phyloP scores from a whole-genome alignment of 805 yeast species.

The Zygosaccharomyces kombuchaensis region DNA sequence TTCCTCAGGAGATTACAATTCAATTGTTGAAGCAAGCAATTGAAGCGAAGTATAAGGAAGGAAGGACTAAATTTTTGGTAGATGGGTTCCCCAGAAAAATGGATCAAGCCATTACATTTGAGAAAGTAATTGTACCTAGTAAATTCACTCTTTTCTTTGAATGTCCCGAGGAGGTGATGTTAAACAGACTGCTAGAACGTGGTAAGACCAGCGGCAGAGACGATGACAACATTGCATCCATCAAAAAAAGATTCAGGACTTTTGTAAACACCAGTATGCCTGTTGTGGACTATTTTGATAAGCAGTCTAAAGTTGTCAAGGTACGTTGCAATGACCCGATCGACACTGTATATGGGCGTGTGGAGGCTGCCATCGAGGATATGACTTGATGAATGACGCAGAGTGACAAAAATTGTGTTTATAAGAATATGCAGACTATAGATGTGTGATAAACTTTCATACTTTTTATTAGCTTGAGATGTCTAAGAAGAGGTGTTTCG shows the following conservation, averaged over 20 bases:
- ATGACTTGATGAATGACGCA: conserved; percentile 12
- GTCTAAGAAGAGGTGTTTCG: too few species aligned
- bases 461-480: neutral
- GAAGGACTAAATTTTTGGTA: conserved; percentile 59
- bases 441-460: neutral
- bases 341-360: conserved; percentile 68
- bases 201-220: conserved; percentile 93
- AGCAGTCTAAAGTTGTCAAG: conserved; percentile 69
- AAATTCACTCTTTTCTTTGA: conserved; percentile 71
- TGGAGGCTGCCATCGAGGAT: conserved; percentile 58
- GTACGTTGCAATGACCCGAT: conserved; percentile 77
- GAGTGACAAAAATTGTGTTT: neutral
- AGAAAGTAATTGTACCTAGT: conserved; percentile 67
- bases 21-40: conserved; percentile 81
- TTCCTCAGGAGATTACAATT: conserved; percentile 88
- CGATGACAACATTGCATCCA: conserved; percentile 90
- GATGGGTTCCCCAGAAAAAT: conserved; percentile 98
- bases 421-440: neutral
- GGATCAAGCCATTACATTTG: conserved; percentile 97
- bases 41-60: conserved; percentile 48
- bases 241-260: conserved; percentile 81
- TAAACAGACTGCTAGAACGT: conserved; percentile 76
- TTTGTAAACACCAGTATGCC: conserved; percentile 90
- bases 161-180: conserved; percentile 80
- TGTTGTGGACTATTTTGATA: conserved; percentile 77